These are phyloP conservation scores for Alternaria triticimaculans DNA, from an alignment of 2,329 filamentous ascomycete genomes.

Conservation along the genomic window DNA sequence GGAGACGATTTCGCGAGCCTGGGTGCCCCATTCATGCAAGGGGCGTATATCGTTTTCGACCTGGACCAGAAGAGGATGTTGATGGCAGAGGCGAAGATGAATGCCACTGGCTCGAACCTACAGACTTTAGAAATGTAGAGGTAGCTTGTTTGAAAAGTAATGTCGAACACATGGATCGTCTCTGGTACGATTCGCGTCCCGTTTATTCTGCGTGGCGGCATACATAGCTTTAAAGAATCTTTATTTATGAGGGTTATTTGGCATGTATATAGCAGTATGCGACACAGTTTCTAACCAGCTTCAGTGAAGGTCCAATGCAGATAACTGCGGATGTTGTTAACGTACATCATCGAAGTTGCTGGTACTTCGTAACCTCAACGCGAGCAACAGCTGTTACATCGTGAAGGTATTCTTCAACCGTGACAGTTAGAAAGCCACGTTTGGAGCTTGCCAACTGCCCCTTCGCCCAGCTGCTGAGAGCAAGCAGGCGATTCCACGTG, in stretches of 20 bases:
- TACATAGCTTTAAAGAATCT: not conserved
- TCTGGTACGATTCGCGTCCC: not conserved
- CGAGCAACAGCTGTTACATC: too few relatives aligned
- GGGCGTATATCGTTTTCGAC: not conserved
- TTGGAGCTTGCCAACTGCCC: not conserved
- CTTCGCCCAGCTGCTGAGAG: slow-evolving; percentile 9
- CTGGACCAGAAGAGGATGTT: not conserved
- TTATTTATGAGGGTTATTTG: not conserved
- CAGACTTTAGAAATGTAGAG: not conserved
- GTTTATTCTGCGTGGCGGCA: not conserved
- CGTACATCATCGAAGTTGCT: not conserved
- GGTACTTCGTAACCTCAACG: too few relatives aligned
- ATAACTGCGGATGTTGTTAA: not conserved
- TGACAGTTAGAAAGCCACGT: not conserved
- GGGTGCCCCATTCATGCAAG: not conserved
- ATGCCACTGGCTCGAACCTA: not conserved
- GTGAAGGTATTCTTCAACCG: not conserved
- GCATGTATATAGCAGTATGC: not conserved
- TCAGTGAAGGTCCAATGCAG: not conserved
- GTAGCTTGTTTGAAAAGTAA: not conserved
- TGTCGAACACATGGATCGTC: not conserved
- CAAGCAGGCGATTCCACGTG: slow-evolving; percentile 18
- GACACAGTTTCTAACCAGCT: not conserved
- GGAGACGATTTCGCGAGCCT: not conserved
- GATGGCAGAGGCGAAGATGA: not conserved